A percentile compares a stretch with the other conserved stretches of the same genome.
These are phyloP conservation scores for Herpetomonas tarakana DNA, from an alignment of 208 protist genomes.

Conservation along the genomic window DNA sequence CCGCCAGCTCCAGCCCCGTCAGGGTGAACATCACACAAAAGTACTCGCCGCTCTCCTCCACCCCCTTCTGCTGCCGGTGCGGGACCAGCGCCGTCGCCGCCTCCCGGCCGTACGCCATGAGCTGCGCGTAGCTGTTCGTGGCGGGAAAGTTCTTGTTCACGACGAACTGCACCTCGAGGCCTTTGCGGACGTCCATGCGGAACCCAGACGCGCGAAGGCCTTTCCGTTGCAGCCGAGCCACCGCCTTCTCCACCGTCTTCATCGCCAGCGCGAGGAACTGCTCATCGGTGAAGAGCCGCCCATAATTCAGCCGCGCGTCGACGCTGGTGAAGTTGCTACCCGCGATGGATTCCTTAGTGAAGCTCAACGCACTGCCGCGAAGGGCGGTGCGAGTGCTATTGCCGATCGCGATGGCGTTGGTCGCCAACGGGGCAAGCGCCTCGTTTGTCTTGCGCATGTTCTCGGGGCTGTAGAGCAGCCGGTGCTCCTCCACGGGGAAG, in stretches of 20 bases:
- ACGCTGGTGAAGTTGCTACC: not conserved
- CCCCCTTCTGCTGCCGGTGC: slow-evolving; percentile 14
- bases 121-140: slow-evolving; percentile 16
- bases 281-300: slow-evolving; percentile 53
- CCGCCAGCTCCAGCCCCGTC: slow-evolving; percentile 3
- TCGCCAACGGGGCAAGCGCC: slow-evolving; percentile 17
- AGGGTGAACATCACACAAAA: slow-evolving; percentile 12
- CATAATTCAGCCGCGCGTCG: slow-evolving; percentile 25
- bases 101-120: slow-evolving; percentile 6
- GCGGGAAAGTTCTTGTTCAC: not conserved
- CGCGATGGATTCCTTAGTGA: not conserved
- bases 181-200: slow-evolving; percentile 19
- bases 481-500: slow-evolving; percentile 38
- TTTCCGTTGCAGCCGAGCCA: slow-evolving; percentile 18
- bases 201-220: slow-evolving; percentile 26
- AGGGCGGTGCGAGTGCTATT: slow-evolving; percentile 23
- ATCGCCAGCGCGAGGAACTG: slow-evolving; percentile 36
- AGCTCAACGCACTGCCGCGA: not conserved
- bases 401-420: slow-evolving; percentile 34
- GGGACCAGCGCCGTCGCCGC: slow-evolving; percentile 4
- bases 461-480: slow-evolving; percentile 21
- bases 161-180: not conserved
- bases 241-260: slow-evolving; percentile 9
- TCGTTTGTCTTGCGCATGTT: slow-evolving; percentile 14
- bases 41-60: slow-evolving; percentile 1